A percentile compares a stretch with the other conserved stretches of the same genome.
Conservation (phyloP, 495 filamentous ascomycete genomes). For the Hyaloscypha bicolor region DNA sequence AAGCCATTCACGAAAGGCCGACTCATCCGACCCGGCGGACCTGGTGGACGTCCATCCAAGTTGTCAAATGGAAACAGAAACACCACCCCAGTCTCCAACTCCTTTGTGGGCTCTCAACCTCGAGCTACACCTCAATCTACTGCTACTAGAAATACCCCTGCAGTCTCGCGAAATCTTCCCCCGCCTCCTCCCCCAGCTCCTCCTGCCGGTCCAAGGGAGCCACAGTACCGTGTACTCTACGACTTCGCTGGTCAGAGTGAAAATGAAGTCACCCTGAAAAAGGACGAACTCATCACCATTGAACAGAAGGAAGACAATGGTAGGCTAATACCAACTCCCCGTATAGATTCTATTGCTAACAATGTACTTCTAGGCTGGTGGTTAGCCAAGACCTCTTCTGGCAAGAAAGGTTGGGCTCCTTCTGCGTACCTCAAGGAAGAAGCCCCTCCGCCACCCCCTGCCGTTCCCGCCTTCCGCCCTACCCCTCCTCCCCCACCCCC, state of each 20-base stretch:
- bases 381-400: conserved; percentile 72
- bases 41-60: conserved; percentile 77
- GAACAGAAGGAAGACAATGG: conserved; percentile 89
- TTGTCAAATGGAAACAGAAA: conserved; percentile 49
- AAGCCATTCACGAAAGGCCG: conserved; percentile 91
- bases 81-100: conserved; percentile 47
- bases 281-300: conserved; percentile 81
- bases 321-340: conserved; percentile 46
- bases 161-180: conserved; percentile 38
- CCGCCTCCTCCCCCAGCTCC: conserved; percentile 71
- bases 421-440: conserved; percentile 91
- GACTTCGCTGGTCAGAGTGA: conserved; percentile 79
- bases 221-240: conserved; percentile 82
- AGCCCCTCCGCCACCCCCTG: conserved; percentile 57
- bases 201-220: conserved; percentile 67
- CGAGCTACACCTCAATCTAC: conserved; percentile 49
- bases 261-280: conserved; percentile 76
- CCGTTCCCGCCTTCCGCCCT: conserved; percentile 49
- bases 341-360: conserved; percentile 32
- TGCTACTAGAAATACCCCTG: conserved; percentile 51
- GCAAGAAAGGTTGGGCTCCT: conserved; percentile 90
- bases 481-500: conserved; percentile 57
- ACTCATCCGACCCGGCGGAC: conserved; percentile 86
- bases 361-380: conserved; percentile 74
- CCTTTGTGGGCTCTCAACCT: conserved; percentile 40